Evolutionary conservation across 306 rosid genomes (phyloP).

Genomic region (Ochetophila trinervis): DNA sequence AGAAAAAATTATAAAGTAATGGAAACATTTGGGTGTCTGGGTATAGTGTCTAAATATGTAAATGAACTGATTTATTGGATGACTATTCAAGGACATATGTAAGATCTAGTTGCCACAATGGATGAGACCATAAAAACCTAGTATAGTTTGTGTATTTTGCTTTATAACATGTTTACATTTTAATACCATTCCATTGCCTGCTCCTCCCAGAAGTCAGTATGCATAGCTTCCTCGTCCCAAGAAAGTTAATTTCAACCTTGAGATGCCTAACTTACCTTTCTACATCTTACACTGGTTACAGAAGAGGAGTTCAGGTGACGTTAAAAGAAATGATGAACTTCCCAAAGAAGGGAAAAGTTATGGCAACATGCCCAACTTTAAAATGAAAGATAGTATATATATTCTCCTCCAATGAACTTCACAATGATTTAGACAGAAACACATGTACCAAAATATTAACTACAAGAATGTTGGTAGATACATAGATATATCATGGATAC

Average conservation of each 20-base stretch:
- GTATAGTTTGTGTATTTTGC: not conserved
- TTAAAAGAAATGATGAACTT: not conserved
- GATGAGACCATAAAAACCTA: not conserved
- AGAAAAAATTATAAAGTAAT: no score
- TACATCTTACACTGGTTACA: no score
- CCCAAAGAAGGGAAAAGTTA: not conserved
- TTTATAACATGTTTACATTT: not conserved
- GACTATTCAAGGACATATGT: no score
- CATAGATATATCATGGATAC: not conserved
- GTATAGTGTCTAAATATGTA: no score
- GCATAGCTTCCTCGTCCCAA: not conserved
- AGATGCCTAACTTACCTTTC: no score
- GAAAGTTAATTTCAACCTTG: not conserved
- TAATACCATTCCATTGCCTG: not conserved
- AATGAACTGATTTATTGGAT: no score
- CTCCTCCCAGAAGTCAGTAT: not conserved
- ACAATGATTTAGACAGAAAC: not conserved
- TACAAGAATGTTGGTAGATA: not conserved
- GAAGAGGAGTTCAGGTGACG: no score
- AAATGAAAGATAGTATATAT: not conserved
- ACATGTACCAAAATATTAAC: no score
- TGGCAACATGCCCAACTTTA: no score
- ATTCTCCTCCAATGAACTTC: constrained; percentile 1
- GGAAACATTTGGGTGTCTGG: no score
- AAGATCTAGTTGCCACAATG: not conserved